Base-by-base conservation (phyloP, 2,329 filamentous ascomycete genomes). In the Sclerotinia minor region DNA sequence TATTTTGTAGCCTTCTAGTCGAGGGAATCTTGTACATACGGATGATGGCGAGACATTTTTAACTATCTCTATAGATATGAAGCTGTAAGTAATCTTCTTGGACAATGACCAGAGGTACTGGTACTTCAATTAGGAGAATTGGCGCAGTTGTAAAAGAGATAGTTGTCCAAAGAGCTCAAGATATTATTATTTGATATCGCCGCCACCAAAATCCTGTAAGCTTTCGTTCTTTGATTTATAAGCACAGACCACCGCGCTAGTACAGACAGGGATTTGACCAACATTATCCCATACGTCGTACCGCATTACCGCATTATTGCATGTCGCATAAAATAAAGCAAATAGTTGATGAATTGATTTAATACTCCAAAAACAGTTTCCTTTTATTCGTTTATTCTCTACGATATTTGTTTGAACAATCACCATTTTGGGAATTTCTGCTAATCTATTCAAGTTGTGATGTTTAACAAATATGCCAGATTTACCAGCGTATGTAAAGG, bases 11-110 rank as follows among this genome's bases (percentile, higher is more conserved):
- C 35, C 26, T 41, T 17, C 67, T 61, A 26, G 60, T 50, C 17
- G 54, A 63, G 45, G 19, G 24, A 29, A 21, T 41, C 5, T 41
- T 59, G 35, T 64, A 83, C 87, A 83, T 84, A 91, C 89, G 94
- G 94, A 80, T 97, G 75, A 76, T 77, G 75, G 70, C 76, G 76
- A 72, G 75, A 76, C 76, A 77, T 77, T 24, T 29, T 72, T 64
- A 57, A 24, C 1, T 35, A 61, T 50, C 45, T 61, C 58, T 61
- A 26, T 19, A 35, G 58, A 60, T 60, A 49, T 49, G 21, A 58
- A 58, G 64, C 41, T 65, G 64, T 35, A 38, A 24, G 17, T n/a
- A 13, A 21, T 35, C n/a, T 24, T 58, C 8, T 45, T 21, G 41
- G 7, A 50, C 17, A 24, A 21, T 19, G 26, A 3, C 11, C 3